Percentiles rank a stretch among this genome's conserved stretches.
Evolutionary conservation across 179 eudicot species (phyloP).

Genomic region (Beta lomatogona): DNA sequence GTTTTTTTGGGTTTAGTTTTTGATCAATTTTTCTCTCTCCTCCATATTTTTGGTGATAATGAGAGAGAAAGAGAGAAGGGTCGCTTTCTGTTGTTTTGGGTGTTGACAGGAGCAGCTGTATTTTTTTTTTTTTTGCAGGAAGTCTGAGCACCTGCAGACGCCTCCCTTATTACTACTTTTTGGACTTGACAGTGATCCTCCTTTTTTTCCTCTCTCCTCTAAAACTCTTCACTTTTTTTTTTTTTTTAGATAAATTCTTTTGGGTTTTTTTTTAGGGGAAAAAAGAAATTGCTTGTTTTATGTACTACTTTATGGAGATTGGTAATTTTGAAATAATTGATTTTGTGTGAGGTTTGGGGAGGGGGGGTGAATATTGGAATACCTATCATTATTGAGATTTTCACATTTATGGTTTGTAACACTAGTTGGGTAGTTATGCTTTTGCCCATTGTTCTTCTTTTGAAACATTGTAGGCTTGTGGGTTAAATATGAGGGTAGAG

Average conservation of each 20-base stretch:
- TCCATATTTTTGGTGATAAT: not conserved
- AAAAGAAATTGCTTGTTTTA: not conserved
- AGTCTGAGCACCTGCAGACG: constrained; percentile 27
- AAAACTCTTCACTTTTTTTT: not conserved
- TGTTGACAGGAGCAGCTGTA: constrained; percentile 21
- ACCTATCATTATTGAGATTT: not conserved
- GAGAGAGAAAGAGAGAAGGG: constrained; percentile 20
- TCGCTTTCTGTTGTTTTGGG: constrained; percentile 26
- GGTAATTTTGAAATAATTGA: constrained; percentile 19
- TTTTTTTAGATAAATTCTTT: not conserved
- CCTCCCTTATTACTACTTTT: constrained; percentile 37
- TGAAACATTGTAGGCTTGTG: not conserved
- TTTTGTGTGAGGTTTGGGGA: not conserved
- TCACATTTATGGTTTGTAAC: constrained; percentile 18
- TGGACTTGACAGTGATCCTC: constrained; percentile 28
- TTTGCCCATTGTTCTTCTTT: not conserved
- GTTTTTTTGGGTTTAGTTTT: no score
- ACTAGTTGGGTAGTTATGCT: constrained; percentile 20
- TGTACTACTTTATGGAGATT: constrained; percentile 7
- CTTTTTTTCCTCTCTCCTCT: not conserved
- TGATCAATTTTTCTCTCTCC: not conserved
- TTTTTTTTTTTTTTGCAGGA: constrained; percentile 9
- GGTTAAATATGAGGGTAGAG: not conserved
- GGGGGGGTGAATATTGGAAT: not conserved
- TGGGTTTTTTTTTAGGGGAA: not conserved